Percentiles rank a stretch among this genome's conserved stretches.
Evolutionary conservation across 1,284 basidiomycete species (phyloP).

Genomic region (Coniophora puteana): DNA sequence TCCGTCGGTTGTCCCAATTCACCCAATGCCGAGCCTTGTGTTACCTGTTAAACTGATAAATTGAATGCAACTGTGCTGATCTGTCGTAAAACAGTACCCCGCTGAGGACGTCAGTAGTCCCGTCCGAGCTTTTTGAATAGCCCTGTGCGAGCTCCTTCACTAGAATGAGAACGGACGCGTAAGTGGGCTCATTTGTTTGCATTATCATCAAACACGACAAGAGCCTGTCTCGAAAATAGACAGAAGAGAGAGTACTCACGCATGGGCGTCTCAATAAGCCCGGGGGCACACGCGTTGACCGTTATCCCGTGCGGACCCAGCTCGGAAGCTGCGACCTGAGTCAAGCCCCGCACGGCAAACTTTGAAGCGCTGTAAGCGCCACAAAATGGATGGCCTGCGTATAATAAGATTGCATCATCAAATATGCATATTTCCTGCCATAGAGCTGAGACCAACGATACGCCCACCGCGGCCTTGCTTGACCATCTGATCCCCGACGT

Average conservation of each 20-base stretch:
- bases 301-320: conserved; percentile 35
- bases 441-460: conserved; percentile 27
- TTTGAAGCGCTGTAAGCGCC: conserved; percentile 19
- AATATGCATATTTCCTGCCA: neutral
- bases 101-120: conserved; percentile 1
- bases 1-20: conserved; percentile 28
- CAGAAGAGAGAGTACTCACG: conserved; percentile 12
- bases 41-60: conserved; percentile 17
- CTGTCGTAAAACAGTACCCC: no score
- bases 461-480: conserved; percentile 38
- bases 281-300: conserved; percentile 44
- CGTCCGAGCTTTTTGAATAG: no score
- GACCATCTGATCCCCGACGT: conserved; percentile 37
- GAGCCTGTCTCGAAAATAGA: no score
- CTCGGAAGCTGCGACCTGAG: conserved; percentile 19
- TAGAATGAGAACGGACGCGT: no score
- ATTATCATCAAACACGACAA: no score
- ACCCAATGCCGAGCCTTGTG: conserved; percentile 14
- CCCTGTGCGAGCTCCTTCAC: no score
- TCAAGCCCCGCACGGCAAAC: conserved; percentile 20
- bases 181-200: no score
- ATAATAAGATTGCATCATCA: no score
- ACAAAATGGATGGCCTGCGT: no score
- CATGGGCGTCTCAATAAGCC: conserved; percentile 28
- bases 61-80: no score